Base-by-base conservation (phyloP, 1,284 basidiomycete genomes). In the Porogramme epimiltina region DNA sequence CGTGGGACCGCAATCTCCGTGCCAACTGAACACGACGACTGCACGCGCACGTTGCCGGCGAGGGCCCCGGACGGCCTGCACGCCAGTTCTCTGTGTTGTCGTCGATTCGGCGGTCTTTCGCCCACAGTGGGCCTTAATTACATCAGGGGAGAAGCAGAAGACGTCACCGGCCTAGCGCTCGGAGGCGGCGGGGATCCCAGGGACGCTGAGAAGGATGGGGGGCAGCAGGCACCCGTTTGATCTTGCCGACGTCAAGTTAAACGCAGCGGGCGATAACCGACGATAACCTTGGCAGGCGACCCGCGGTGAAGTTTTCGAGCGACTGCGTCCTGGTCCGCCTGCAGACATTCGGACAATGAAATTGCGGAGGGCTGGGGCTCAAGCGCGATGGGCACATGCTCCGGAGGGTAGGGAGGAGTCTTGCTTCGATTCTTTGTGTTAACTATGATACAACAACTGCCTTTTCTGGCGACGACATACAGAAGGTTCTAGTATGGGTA, bases 201-300 rank as follows among this genome's bases (percentile, higher is more conserved):
- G 34, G 42, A 22, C 6, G 42, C 33, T 42, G 19, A 44, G 19
- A 20, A 16, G 20, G 42, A 28, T 37, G 34, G 6, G 42, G n/a
- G 49, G 43, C 49, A 50, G 22, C 5, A 18, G 43, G 39, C 43
- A 50, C 49, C 25, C 31, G 42, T 45, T 9, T 45, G 49, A 41
- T 43, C 38, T 42, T 31, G 48, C 25, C n/a, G 25, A 42, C 41
- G 25, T 34, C 31, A 41, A 38, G 10, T 42, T 25, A 26, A 18
- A 24, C 28, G 28, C 28, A 31, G 28, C 28, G 28, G 28, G 38
- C 28, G 28, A 31, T 31, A 31, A 31, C 28, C 28, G 28, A 31
- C 28, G 28, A 31, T 31, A 13, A 31, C 13, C 28, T 31, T 31
- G 28, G 28, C 28, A 31, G 28, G 8, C 8, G 28, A 8, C 28